These are phyloP conservation scores for Blakeslea trispora DNA, from an alignment of 371 early-diverging fungal genomes.

Conservation along the genomic window DNA sequence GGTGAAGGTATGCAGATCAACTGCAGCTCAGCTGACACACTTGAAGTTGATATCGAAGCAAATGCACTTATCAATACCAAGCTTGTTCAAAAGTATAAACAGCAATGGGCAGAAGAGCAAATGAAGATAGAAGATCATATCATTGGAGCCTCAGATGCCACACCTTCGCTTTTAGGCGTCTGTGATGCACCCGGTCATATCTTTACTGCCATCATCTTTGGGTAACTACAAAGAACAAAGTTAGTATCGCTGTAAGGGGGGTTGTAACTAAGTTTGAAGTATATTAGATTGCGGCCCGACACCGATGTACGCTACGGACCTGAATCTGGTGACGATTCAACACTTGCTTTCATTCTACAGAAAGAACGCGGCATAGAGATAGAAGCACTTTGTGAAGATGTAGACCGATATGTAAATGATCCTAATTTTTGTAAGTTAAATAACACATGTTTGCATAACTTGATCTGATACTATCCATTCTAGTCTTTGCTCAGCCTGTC, in stretches of 20 bases:
- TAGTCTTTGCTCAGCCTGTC: constrained; percentile 26
- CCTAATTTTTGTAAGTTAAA: constrained; percentile 22
- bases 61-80: constrained; percentile 3
- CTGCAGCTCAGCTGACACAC: background rate
- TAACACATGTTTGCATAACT: background rate
- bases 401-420: constrained; percentile 13
- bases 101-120: constrained; percentile 32
- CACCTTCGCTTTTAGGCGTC: constrained; percentile 20
- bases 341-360: constrained; percentile 16
- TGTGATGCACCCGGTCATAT: constrained; percentile 7
- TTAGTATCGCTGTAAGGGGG: too few relatives aligned
- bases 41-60: constrained; percentile 1
- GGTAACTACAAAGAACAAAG: constrained; percentile 4
- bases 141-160: constrained; percentile 17
- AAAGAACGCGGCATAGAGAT: constrained; percentile 15
- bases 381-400: background rate
- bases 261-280: background rate
- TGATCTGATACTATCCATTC: background rate
- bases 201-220: constrained; percentile 20
- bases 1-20: constrained; percentile 18
- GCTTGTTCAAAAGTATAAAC: constrained; percentile 19
- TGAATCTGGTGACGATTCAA: constrained; percentile 12
- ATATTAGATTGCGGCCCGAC: constrained; percentile 18
- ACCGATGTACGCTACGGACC: constrained; percentile 22
- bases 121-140: constrained; percentile 20